These are phyloP conservation scores for Neoscytalidium dimidiatum DNA, from an alignment of 2,329 filamentous ascomycete genomes.

Conservation along the genomic window DNA sequence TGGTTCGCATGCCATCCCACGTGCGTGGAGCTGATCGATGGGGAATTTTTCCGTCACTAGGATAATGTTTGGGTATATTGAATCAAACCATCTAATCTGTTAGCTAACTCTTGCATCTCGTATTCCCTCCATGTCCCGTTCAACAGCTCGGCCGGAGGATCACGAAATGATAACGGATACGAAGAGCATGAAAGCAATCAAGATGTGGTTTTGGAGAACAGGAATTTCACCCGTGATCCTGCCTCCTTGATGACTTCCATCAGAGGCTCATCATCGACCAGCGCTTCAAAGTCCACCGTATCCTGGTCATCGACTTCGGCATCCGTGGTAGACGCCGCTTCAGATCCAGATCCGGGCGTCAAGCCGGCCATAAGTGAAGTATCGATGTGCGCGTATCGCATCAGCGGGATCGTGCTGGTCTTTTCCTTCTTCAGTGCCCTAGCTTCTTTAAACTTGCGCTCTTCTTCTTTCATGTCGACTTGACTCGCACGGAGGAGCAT, in stretches of 20 bases:
- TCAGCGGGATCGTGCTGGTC: slow-evolving; percentile 52
- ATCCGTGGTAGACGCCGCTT: slow-evolving; percentile 25
- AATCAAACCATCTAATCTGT: too few species aligned
- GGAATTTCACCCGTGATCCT: slow-evolving; percentile 47
- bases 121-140: too few species aligned
- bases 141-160: too few species aligned
- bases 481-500: slow-evolving; percentile 44
- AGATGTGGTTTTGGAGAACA: slow-evolving; percentile 48
- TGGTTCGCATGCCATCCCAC: too few species aligned
- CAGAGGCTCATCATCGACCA: slow-evolving; percentile 55
- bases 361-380: slow-evolving; percentile 34
- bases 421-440: slow-evolving; percentile 32
- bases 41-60: too few species aligned
- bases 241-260: slow-evolving; percentile 50
- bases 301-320: slow-evolving; percentile 31
- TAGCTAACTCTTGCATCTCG: too few species aligned
- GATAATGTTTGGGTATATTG: too few species aligned
- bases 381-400: slow-evolving; percentile 54
- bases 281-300: slow-evolving; percentile 27
- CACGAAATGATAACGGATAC: too few species aligned
- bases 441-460: slow-evolving; percentile 42
- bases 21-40: too few species aligned
- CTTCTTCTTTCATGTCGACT: slow-evolving; percentile 49
- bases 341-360: slow-evolving; percentile 29
- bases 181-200: neutral